Conservation (phyloP, 2,329 filamentous ascomycete genomes). For the Trichophyton rubrum region DNA sequence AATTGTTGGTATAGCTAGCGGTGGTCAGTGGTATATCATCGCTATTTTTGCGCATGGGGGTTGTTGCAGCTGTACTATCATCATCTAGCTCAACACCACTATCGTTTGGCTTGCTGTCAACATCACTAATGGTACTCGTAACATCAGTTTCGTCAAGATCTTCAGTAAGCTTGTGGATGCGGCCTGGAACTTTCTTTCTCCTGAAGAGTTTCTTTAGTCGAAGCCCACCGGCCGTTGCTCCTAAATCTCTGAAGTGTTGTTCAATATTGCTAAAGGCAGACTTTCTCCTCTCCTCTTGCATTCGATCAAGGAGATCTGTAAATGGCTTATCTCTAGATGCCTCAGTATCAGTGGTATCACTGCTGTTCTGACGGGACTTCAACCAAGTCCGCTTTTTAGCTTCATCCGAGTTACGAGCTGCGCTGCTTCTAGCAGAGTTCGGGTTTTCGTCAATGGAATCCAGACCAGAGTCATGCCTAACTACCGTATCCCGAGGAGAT, state of each 20-base stretch:
- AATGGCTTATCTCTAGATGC: neutral
- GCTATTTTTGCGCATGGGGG: conserved; percentile 13
- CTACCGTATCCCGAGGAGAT: neutral
- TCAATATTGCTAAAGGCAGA: neutral
- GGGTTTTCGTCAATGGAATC: conserved; percentile 34
- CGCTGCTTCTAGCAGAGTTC: conserved; percentile 21
- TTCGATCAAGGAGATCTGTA: neutral
- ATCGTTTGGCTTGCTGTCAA: conserved; percentile 5
- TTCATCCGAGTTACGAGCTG: conserved; percentile 16
- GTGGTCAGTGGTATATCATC: conserved; percentile 18
- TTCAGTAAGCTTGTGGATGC: conserved; percentile 7
- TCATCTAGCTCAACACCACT: conserved; percentile 1
- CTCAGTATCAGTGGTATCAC: neutral
- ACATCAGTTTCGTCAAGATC: conserved; percentile 13
- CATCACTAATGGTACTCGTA: conserved; percentile 12
- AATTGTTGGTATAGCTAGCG: conserved; percentile 53
- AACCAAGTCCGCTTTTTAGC: conserved; percentile 38
- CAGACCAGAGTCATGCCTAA: conserved; percentile 18
- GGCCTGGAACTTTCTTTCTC: neutral
- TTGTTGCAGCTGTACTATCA: conserved; percentile 9
- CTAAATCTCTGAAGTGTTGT: neutral
- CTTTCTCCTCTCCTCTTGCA: neutral
- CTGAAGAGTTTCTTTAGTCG: neutral
- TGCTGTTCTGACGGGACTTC: conserved; percentile 19
- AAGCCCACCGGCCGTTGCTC: neutral